Evolutionary conservation across 495 filamentous ascomycete species (phyloP), one percentile per base, ranked within the genome.

Genomic region (Patellaria atrata): DNA sequence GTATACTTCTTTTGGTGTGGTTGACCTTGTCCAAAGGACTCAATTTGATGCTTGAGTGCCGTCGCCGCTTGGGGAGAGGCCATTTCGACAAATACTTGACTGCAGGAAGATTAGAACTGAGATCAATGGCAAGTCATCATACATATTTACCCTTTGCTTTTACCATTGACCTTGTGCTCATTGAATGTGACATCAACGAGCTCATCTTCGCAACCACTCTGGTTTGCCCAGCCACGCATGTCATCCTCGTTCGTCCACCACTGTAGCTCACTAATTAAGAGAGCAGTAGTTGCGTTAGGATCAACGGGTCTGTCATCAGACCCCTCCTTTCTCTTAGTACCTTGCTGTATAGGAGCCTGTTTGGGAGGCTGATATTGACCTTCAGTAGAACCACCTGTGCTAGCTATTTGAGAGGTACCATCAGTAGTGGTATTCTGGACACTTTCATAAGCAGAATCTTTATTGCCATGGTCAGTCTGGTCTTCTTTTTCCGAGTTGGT

Each of bases 231-330:
- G 37, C 79, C 83, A 29, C 89, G 79, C 38, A 97, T 70, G 41
- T 94, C 83, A 48, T 97, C 89, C 45, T 97, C 89, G 10, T 79
- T 94, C 18, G 75, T 82, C 86, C 86, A 96, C 91, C 91, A 96
- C 56, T 79, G 75, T 9, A 97, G 63, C 26, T 97, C 89, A 4
- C 80, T 81, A 28, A 96, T 70, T 34, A 89, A 64, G 15, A 96
- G 55, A 1, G 87, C 84, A 9, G 71, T 74, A 0, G 82, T 87
- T 2, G 89, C 84, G 46, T 76, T 74, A 0, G 82, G 79, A 37
- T 94, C 87, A 5, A 82, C 58, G 1, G 73, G 76, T 19, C 82
- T 67, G 30, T 85, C 79, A 3, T 42, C 41, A 3, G 67, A 65
- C 6, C 59, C 70, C 38, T 80, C 44, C 34, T 59, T 57, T 18